Evolutionary conservation across 2,329 filamentous ascomycete species (phyloP), one percentile per base, ranked within the genome.

Genomic region (Fusarium sulawesiense): DNA sequence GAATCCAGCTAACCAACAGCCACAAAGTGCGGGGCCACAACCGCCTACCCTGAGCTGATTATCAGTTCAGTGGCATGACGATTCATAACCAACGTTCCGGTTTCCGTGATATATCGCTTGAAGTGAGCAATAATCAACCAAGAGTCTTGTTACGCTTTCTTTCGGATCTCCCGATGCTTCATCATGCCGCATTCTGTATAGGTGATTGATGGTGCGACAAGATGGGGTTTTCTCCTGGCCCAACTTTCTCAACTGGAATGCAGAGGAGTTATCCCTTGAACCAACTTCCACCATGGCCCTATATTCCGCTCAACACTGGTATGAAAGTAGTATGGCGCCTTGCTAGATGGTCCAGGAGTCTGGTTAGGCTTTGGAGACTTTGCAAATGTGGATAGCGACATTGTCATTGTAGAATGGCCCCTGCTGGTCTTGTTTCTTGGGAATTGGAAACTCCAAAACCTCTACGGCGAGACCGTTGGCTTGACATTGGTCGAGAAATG

Each of bases 331-430:
- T 30, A 68, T 70, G 56, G 67, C 25, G 41, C 49, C n/a, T 11
- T 44, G 14, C 23, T 54, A 27, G 41, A 48, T 45, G 42, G 25
- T 34, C 64, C 61, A 55, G 32, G 42, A 25, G 37, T 37, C 42
- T 20, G 63, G 58, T 67, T 54, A 76, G 25, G 60, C 54, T 55
- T 56, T 76, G 7, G 70, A 78, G 20, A 80, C 73, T 60, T 69
- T 77, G 63, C 74, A 81, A 20, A 91, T 86, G 69, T 85, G 85
- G 66, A 92, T 90, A 7, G 86, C 85, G 6, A 87, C 85, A n/a
- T 79, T 70, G 59, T 88, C 86, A 66, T 82, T 84, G 78, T 91
- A 92, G 73, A 92, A 92, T 7, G 90, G 90, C 1, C 90, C 90
- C 23, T 80, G 77, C 75, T 92, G 89, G 63, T 80, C 72, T 9